phyloP scores from a whole-genome alignment of 495 filamentous ascomycete genomes.

The Hyaloscypha variabilis region DNA sequence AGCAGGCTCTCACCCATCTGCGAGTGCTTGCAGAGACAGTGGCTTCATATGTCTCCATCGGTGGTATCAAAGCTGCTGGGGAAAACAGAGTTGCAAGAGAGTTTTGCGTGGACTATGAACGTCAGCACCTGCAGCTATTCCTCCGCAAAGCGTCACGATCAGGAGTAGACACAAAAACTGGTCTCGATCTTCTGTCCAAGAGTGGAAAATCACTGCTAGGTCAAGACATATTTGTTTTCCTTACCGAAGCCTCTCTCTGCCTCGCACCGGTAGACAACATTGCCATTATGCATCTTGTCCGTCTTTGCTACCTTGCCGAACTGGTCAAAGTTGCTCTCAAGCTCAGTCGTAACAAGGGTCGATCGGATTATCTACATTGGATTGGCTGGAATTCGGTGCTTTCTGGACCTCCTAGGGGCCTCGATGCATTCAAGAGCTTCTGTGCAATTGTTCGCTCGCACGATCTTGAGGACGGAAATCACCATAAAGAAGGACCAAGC shows the following conservation, averaged over 20 bases:
- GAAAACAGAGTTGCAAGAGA: conserved; percentile 66
- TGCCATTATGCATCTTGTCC: conserved; percentile 80
- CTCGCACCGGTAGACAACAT: conserved; percentile 72
- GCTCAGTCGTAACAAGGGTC: conserved; percentile 20
- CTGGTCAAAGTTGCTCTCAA: conserved; percentile 70
- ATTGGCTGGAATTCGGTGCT: conserved; percentile 1
- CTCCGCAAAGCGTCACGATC: conserved; percentile 3
- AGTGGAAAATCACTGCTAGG: conserved; percentile 59
- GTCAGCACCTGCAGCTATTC: conserved; percentile 80
- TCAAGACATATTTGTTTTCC: conserved; percentile 83
- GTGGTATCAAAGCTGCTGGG: conserved; percentile 60
- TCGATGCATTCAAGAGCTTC: conserved; percentile 23
- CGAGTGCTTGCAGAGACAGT: conserved; percentile 89
- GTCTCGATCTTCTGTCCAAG: conserved; percentile 12
- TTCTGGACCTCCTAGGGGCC: neutral
- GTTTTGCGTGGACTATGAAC: conserved; percentile 67
- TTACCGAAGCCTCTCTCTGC: conserved; percentile 72
- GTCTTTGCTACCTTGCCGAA: conserved; percentile 90
- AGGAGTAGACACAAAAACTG: neutral
- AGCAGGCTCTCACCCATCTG: conserved; percentile 82
- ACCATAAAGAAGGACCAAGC: conserved; percentile 22
- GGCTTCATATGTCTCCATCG: conserved; percentile 79
- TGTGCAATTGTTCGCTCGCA: conserved; percentile 16
- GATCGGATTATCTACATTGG: conserved; percentile 12
- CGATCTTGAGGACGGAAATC: conserved; percentile 17